A percentile compares a stretch with the other conserved stretches of the same genome.
phyloP scores from a whole-genome alignment of 1,139 yeast species.

The Candida mesenterica region DNA sequence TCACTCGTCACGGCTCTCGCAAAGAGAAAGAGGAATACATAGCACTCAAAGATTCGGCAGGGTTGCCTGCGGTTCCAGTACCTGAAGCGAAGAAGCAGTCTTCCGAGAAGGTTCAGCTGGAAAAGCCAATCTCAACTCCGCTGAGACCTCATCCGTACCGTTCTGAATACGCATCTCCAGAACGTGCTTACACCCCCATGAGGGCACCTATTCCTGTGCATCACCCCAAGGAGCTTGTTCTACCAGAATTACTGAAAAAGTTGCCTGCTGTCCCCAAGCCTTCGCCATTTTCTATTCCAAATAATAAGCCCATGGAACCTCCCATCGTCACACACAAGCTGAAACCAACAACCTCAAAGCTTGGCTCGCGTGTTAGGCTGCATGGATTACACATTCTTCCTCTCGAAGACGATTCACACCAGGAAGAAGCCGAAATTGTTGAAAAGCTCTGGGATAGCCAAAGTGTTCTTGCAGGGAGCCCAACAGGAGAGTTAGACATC shows the following conservation, averaged over 20 bases:
- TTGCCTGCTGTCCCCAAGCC: too few species aligned
- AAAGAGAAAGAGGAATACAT: neutral
- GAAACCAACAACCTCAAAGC: conserved; percentile 3
- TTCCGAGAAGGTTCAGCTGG: neutral
- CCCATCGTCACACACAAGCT: conserved; percentile 7
- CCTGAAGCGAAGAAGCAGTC: neutral
- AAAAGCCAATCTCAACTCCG: too few species aligned
- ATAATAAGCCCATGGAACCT: conserved; percentile 9
- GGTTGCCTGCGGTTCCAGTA: conserved; percentile 4
- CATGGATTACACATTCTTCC: conserved; percentile 1
- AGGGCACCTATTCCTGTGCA: conserved; percentile 7
- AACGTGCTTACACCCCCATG: too few species aligned
- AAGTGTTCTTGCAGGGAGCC: too few species aligned
- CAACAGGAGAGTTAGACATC: too few species aligned
- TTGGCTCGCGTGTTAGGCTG: conserved; percentile 1
- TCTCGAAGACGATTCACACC: neutral
- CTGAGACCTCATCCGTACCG: too few species aligned
- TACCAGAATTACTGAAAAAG: conserved; percentile 4
- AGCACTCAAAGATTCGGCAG: neutral
- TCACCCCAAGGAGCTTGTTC: conserved; percentile 4
- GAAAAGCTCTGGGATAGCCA: too few species aligned
- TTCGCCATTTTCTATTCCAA: conserved; percentile 5
- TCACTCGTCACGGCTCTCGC: neutral
- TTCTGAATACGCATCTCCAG: too few species aligned
- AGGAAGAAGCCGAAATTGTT: too few species aligned